Percentiles rank a stretch among this genome's conserved stretches.
Evolutionary conservation across 192 early-diverging fungal genomes (phyloP).

Genomic region (Coemansia sp.): DNA sequence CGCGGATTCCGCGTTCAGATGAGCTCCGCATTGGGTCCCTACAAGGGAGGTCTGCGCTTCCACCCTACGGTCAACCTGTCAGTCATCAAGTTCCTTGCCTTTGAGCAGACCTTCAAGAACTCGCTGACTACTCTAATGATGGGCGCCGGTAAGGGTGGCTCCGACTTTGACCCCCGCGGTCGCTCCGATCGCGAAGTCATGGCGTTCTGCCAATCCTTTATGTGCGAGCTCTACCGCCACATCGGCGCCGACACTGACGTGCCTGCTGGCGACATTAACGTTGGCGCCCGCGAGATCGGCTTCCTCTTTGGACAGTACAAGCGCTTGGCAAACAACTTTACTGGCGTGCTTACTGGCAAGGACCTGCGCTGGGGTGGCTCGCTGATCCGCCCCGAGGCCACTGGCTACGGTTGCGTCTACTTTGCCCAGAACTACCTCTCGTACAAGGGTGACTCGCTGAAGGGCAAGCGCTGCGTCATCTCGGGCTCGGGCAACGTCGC

Average conservation of each 20-base stretch:
- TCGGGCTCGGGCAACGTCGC: constrained; percentile 60
- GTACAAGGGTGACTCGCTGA: constrained; percentile 51
- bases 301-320: constrained; percentile 60
- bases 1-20: constrained; percentile 60
- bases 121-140: constrained; percentile 58
- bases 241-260: constrained; percentile 58
- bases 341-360: constrained; percentile 58
- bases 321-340: constrained; percentile 55
- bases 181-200: constrained; percentile 57
- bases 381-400: constrained; percentile 57
- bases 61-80: constrained; percentile 59
- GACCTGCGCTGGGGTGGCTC: constrained; percentile 57
- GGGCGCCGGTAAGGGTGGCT: constrained; percentile 58
- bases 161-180: constrained; percentile 55
- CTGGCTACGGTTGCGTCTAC: constrained; percentile 60
- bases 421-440: constrained; percentile 55
- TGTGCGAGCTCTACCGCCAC: constrained; percentile 58
- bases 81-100: constrained; percentile 58
- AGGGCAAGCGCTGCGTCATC: constrained; percentile 56
- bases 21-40: constrained; percentile 59
- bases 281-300: constrained; percentile 56
- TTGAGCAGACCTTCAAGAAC: constrained; percentile 62
- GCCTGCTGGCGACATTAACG: constrained; percentile 57
- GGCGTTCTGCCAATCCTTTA: constrained; percentile 58
- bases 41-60: constrained; percentile 61